phyloP scores from a whole-genome alignment of 2,329 filamentous ascomycete species.

The Fusarium buharicum region DNA sequence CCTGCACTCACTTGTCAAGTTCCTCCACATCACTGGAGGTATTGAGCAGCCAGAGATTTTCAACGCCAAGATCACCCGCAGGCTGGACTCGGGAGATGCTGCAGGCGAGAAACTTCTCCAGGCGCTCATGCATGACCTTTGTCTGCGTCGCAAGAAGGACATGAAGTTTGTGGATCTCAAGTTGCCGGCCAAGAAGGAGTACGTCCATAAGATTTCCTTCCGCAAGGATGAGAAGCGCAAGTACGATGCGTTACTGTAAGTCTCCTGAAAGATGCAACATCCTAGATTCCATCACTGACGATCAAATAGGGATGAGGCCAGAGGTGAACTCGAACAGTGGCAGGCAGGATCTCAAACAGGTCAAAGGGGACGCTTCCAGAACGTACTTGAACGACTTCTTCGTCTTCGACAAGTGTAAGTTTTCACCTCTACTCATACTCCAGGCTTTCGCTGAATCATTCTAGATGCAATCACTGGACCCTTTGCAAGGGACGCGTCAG shows the following conservation, averaged over 20 bases:
- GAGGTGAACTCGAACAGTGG: constrained; percentile 73
- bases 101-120: constrained; percentile 74
- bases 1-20: constrained; percentile 81
- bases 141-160: constrained; percentile 83
- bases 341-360: constrained; percentile 57
- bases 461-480: constrained; percentile 84
- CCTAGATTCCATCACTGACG: neutral
- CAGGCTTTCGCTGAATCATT: constrained; percentile 9
- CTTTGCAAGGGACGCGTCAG: constrained; percentile 80
- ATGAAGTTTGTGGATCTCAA: constrained; percentile 89
- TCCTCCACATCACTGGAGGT: constrained; percentile 79
- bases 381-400: constrained; percentile 82
- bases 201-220: constrained; percentile 79
- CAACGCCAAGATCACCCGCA: constrained; percentile 70
- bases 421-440: too few species aligned
- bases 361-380: constrained; percentile 70
- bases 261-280: constrained; percentile 8
- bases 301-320: constrained; percentile 71
- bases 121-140: constrained; percentile 81
- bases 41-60: constrained; percentile 79
- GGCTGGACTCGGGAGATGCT: constrained; percentile 67
- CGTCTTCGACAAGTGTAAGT: constrained; percentile 78
- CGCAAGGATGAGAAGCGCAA: constrained; percentile 77
- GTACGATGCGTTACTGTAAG: constrained; percentile 77
- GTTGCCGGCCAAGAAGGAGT: constrained; percentile 80